Evolutionary conservation across 257 asterid genomes (phyloP).

Genomic region (Solanum stenotomum): DNA sequence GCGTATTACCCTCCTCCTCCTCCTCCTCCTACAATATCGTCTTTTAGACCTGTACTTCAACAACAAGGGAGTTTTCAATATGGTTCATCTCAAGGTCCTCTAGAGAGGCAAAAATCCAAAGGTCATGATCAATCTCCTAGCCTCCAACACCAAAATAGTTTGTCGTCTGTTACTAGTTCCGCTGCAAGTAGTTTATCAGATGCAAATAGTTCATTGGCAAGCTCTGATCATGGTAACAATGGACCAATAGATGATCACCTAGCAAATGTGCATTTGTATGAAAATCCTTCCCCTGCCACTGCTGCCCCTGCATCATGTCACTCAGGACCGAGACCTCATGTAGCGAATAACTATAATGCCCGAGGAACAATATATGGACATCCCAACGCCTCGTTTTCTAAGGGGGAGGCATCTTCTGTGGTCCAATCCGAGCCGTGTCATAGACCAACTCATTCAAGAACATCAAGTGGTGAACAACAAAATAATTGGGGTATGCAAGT

Average conservation of each 20-base stretch:
- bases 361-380: constrained; percentile 27
- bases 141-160: constrained; percentile 32
- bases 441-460: constrained; percentile 10
- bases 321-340: constrained; percentile 45
- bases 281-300: constrained; percentile 30
- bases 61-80: constrained; percentile 37
- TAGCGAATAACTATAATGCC: constrained; percentile 17
- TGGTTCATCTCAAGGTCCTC: constrained; percentile 24
- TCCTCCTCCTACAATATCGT: constrained; percentile 5
- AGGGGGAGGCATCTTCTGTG: constrained; percentile 32
- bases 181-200: background rate
- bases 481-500: constrained; percentile 39
- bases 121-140: constrained; percentile 12
- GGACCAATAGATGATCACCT: constrained; percentile 45
- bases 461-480: constrained; percentile 14
- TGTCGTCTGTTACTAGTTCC: constrained; percentile 3
- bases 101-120: constrained; percentile 31
- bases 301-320: constrained; percentile 42
- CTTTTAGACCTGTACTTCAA: constrained; percentile 23
- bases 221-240: constrained; percentile 20
- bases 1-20: constrained; percentile 32
- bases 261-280: constrained; percentile 44
- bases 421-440: constrained; percentile 9
- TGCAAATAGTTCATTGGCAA: constrained; percentile 1
- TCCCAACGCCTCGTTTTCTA: constrained; percentile 47